These are phyloP conservation scores for Lophium mytilinum DNA, from an alignment of 495 filamentous ascomycete species.

Conservation along the genomic window DNA sequence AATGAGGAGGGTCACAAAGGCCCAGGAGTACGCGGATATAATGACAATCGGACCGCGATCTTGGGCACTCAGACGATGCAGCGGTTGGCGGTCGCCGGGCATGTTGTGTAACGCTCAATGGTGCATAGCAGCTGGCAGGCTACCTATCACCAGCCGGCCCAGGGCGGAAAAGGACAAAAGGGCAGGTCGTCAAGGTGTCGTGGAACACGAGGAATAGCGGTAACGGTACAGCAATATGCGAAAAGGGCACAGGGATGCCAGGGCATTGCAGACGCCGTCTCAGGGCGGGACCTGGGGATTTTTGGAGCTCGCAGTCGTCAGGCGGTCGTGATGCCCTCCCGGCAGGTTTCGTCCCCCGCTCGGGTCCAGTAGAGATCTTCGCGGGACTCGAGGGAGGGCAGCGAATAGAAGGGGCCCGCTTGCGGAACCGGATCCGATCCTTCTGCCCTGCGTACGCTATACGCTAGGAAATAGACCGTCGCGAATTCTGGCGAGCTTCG, in stretches of 20 bases:
- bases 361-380: no score
- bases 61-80: conserved; percentile 3
- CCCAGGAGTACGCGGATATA: conserved; percentile 17
- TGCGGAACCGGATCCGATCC: no score
- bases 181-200: neutral
- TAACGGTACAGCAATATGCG: neutral
- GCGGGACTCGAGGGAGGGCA: no score
- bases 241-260: neutral
- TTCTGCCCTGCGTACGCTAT: no score
- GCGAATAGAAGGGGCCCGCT: no score
- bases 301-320: neutral
- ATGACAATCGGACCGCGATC: conserved; percentile 15
- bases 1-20: conserved; percentile 8
- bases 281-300: neutral
- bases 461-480: no score
- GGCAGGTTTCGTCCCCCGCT: neutral
- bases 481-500: no score
- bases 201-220: neutral
- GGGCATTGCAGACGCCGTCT: neutral
- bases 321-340: neutral
- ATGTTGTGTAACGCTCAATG: conserved; percentile 1
- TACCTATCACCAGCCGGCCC: neutral
- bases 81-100: neutral
- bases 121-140: neutral
- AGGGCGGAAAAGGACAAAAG: neutral